These are phyloP conservation scores for Aspergillus hancockii DNA, from an alignment of 495 filamentous ascomycete genomes.

Conservation along the genomic window DNA sequence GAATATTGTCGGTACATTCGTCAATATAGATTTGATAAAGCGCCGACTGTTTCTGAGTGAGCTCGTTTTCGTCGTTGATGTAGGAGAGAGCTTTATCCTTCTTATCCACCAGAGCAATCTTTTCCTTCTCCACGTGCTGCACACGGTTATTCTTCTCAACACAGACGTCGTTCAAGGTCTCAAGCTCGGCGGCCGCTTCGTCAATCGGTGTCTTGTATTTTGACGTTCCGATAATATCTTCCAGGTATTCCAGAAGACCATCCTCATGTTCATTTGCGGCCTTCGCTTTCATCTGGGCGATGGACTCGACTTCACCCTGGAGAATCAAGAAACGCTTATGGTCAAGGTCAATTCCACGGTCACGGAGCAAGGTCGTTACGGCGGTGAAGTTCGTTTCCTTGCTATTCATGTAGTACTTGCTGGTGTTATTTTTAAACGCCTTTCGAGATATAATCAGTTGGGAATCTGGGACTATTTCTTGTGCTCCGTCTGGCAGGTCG, in stretches of 20 bases:
- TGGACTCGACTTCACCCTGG: slow-evolving; percentile 97
- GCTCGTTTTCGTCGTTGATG: slow-evolving; percentile 89
- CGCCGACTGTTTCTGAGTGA: slow-evolving; percentile 81
- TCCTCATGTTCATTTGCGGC: slow-evolving; percentile 93
- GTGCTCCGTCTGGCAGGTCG: slow-evolving; percentile 74
- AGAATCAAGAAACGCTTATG: slow-evolving; percentile 98
- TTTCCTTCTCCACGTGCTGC: slow-evolving; percentile 98
- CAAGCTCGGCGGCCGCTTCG: slow-evolving; percentile 84
- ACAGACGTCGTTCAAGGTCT: slow-evolving; percentile 91
- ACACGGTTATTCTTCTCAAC: slow-evolving; percentile 91
- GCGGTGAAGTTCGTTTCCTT: slow-evolving; percentile 85
- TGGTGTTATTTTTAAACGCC: slow-evolving; percentile 96
- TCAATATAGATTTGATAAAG: slow-evolving; percentile 88
- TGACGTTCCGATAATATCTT: slow-evolving; percentile 97
- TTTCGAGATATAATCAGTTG: slow-evolving; percentile 83
- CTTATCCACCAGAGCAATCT: slow-evolving; percentile 86
- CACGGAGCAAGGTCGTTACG: slow-evolving; percentile 85
- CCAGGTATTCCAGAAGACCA: slow-evolving; percentile 92
- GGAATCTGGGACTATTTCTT: slow-evolving; percentile 76
- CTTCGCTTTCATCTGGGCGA: slow-evolving; percentile 99
- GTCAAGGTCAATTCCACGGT: slow-evolving; percentile 89
- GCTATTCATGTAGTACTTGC: slow-evolving; percentile 95
- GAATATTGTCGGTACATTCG: slow-evolving; percentile 83
- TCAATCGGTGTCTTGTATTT: slow-evolving; percentile 98
- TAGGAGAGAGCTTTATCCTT: slow-evolving; percentile 91